Base-by-base conservation (phyloP, 805 yeast genomes). In the Wickerhamiella allomyrinae region DNA sequence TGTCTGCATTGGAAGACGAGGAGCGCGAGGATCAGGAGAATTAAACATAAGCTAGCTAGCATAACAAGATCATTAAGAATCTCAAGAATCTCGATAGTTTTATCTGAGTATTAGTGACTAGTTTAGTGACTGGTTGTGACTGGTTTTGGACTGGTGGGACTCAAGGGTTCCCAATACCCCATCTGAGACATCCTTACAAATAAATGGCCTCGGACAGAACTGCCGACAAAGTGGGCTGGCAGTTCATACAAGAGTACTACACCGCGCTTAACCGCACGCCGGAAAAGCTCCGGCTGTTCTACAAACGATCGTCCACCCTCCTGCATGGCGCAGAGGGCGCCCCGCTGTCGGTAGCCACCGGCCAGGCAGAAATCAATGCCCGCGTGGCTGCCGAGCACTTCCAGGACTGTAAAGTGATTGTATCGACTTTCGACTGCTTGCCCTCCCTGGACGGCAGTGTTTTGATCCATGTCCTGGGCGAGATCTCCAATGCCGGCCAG, bases 181-280 rank as follows among this genome's bases (percentile, higher is more conserved):
- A n/a, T n/a, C n/a, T n/a, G n/a, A n/a, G n/a, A n/a, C n/a, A n/a
- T n/a, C n/a, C n/a, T n/a, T n/a, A n/a, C n/a, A n/a, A n/a, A n/a
- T n/a, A n/a, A n/a, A n/a, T n/a, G n/a, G n/a, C n/a, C n/a, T n/a
- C n/a, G n/a, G n/a, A n/a, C n/a, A n/a, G n/a, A n/a, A n/a, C n/a
- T n/a, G n/a, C n/a, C n/a, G 29, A 44, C 24, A 35, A 49, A 29
- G 57, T 65, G 34, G 70, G 65, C 13, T 60, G 64, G 63, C 53
- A 57, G 41, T 65, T 65, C 48, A 63, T 61, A n/a, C 55, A 61
- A 47, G 54, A 56, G 43, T 65, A 65, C 50, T 65, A 66, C 47
- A 53, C 61, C 11, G 44, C 46, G 38, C 48, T 66, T 43, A 57
- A 61, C 51, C 42, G 49, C 35, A 48, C 55, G 36, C 63, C 63